Evolutionary conservation across 345 rosid genomes (phyloP).

Genomic region (Brassica incana): DNA sequence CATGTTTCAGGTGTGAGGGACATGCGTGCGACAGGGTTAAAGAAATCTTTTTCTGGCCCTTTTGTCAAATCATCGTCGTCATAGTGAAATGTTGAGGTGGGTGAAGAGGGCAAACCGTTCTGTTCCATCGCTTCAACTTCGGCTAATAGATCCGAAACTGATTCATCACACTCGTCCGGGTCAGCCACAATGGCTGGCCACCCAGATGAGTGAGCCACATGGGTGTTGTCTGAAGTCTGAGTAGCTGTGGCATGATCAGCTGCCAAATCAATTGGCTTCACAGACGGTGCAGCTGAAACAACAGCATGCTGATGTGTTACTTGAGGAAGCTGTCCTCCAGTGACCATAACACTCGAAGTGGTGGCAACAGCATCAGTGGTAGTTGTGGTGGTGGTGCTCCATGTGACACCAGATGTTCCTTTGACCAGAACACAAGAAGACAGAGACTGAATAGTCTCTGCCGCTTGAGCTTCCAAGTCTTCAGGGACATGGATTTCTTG

Average conservation of each 20-base stretch:
- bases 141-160: not conserved
- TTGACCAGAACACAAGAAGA: not conserved
- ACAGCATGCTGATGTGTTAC: not conserved
- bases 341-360: not conserved
- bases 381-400: not conserved
- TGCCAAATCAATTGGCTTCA: not conserved
- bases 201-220: not conserved
- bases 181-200: not conserved
- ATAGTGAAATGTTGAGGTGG: not conserved
- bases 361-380: not conserved
- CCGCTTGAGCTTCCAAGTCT: not conserved
- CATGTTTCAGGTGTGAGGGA: not conserved
- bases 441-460: not conserved
- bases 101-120: not conserved
- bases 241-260: not conserved
- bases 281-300: not conserved
- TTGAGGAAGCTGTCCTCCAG: not conserved
- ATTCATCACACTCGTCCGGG: not conserved
- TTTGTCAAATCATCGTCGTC: not conserved
- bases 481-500: not conserved
- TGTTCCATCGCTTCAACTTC: not conserved
- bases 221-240: not conserved
- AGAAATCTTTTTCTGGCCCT: not conserved
- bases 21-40: not conserved
- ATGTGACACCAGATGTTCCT: not conserved